Base-by-base conservation (phyloP, 768 basidiomycete species). In the Lactarius tabidus region DNA sequence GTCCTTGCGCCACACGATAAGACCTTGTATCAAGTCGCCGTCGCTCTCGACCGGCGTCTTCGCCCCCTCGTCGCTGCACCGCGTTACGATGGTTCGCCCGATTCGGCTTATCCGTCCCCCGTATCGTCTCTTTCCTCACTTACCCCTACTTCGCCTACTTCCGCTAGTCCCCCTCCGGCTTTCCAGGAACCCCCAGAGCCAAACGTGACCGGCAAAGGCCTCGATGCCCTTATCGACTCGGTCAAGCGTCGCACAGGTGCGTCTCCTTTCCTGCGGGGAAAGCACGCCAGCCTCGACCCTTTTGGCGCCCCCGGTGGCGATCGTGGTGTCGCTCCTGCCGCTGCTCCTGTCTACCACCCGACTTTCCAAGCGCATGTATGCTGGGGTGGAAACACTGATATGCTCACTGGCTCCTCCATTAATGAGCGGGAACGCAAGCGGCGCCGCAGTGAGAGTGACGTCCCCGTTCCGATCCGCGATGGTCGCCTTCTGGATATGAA, bases 231-330 rank as follows among this genome's bases (percentile, higher is more conserved):
- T 56, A 78, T 82, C 48, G 80, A 83, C 60, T 75, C 80, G 45
- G 78, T 81, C 65, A 82, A 82, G 72, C 81, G 81, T 67, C 76
- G 77, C 31, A 81, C 78, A 1, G 81, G 80, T 29, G 73, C 74
- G 28, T 80, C 79, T 60, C 81, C 79, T 56, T 82, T 82, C 72
- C 74, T 83, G 54, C 77, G 82, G 55, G 81, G 82, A 43, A 81
- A 81, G 67, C 80, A 82, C 61, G 82, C 80, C 31, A 80, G 79
- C 68, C 75, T 83, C 56, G 81, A 81, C 67, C 79, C 81, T 3
- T 81, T 81, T 67, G 81, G 80, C 43, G 76, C 79, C 26, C 74
- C 75, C 12, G 74, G 73, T 63, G 70, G 70, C 62, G 79, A 77
- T 59, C 75, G 72, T 61, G 79, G 75, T 33, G 69, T 58, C 35